Base-by-base conservation (phyloP, 371 early-diverging fungal genomes). In the Fennellomyces sp. region DNA sequence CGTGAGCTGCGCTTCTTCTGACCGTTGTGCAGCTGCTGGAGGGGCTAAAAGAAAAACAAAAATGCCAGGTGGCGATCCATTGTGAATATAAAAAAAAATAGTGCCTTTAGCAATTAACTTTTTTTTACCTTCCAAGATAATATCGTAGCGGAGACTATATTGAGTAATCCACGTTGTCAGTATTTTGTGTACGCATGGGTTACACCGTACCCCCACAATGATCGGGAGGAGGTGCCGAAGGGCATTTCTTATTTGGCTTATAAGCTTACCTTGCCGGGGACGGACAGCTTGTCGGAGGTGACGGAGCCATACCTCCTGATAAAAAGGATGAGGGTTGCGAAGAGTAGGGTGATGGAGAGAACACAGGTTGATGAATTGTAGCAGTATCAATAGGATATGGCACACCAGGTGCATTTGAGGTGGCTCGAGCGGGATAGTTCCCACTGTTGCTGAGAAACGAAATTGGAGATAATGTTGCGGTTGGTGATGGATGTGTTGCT, bases 1-100 rank as follows among this genome's bases (percentile, higher is more conserved):
- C 0, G 85, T 84, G 50, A 84, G 61, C 8, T 78, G 75, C 2
- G 74, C 65, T 47, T 84, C 81, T 23, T 79, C 85, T 11, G 71
- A 65, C 21, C 72, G 67, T 56, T 82, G 82, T 61, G 81, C 77
- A 31, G 81, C 78, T 13, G 85, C 85, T 13, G 85, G 81, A 21
- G 69, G 64, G 27, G 69, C 69, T 64, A 33, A 19, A 29, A 19
- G 29, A 33, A 33, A 52, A 36, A 52, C 25, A 33, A 52, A 13
- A 3, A 52, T 41, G 27, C 26, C 36, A 41, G 12, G 41, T 23
- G 21, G 45, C 21, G 45, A 45, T 21, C 45, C 45, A 33, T 33
- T 8, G 45, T 21, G 17, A n/a, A n/a, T n/a, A n/a, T 42, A 45
- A 49, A 19, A 19, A 17, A 25, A n/a, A 21, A 28, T 29, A 28